Base-by-base conservation (phyloP, 2,329 filamentous ascomycete genomes). In the Ilyonectria robusta region DNA sequence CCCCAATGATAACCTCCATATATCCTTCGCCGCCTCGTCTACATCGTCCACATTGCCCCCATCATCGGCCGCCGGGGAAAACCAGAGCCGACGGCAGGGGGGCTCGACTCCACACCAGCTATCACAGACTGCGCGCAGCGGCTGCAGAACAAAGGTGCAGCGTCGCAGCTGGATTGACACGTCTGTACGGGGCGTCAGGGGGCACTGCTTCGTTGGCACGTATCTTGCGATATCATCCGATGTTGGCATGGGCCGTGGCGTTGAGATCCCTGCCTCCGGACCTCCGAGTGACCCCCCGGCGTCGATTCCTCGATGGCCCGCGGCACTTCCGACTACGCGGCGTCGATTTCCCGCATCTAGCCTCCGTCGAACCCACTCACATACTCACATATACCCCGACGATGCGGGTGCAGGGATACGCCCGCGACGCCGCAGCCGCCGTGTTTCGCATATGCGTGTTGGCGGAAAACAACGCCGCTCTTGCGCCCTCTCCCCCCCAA, bases 171-270 rank as follows among this genome's bases (percentile, higher is more conserved):
- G 35, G 35, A 40, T 51, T 60, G 62, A 65, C 62, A 65, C 62
- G 62, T 65, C 57, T 65, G 33, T 60, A 40, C 23, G 55, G 40
- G 62, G 57, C 56, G 62, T 40, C 59, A 56, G 48, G 59, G 51
- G 46, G 50, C 48, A 54, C 11, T 21, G 9, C 48, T 19, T 54
- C 31, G 53, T 60, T 72, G 71, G 74, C 71, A 75, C 68, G 71
- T 74, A 73, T 73, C 70, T 62, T 62, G 58, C 63, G 65, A 75
- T 72, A 74, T 75, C 71, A 70, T 75, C 73, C 65, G 73, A 75
- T 75, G 68, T 72, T 73, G 70, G 66, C 70, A 70, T 72, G 59
- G 68, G 67, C 65, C 62, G 68, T 71, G 66, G 68, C 68, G 64
- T 71, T 62, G 63, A 54, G 59, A 68, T 48, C 50, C 53, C 57